These are phyloP conservation scores for Dothideomycetidae sp. DNA, from an alignment of 2,329 filamentous ascomycete species.

Conservation along the genomic window DNA sequence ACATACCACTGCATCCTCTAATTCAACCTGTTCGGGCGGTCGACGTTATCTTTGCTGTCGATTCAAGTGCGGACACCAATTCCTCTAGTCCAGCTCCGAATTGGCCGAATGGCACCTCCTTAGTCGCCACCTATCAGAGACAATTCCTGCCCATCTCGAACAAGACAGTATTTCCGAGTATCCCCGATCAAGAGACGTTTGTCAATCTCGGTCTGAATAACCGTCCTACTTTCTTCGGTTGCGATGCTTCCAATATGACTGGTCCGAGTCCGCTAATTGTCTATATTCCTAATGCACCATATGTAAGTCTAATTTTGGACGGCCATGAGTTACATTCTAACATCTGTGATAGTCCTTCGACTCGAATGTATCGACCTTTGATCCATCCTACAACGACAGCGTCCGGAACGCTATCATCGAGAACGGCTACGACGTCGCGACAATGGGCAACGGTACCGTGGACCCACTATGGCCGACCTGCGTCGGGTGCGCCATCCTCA, in stretches of 20 bases:
- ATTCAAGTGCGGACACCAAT: conserved; percentile 59
- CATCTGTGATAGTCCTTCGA: conserved; percentile 47
- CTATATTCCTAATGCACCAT: conserved; percentile 72
- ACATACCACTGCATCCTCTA: conserved; percentile 64
- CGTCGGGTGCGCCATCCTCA: conserved; percentile 75
- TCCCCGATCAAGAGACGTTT: conserved; percentile 65
- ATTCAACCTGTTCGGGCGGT: conserved; percentile 58
- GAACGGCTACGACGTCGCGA: conserved; percentile 76
- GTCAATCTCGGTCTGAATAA: conserved; percentile 62
- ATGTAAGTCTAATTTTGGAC: conserved; percentile 13
- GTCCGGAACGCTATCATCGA: conserved; percentile 67
- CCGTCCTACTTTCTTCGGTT: conserved; percentile 68
- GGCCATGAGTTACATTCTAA: neutral
- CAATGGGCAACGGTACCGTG: conserved; percentile 64
- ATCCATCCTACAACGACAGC: conserved; percentile 45
- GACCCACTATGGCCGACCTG: conserved; percentile 67
- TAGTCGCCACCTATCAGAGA: conserved; percentile 61
- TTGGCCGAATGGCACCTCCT: conserved; percentile 66
- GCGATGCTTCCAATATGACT: conserved; percentile 51
- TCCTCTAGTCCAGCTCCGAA: conserved; percentile 26
- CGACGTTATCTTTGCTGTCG: conserved; percentile 70
- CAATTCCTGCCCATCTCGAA: conserved; percentile 46
- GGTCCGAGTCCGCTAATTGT: conserved; percentile 54
- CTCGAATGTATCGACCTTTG: conserved; percentile 71
- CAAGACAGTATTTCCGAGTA: conserved; percentile 53